These are phyloP conservation scores for Iris macrosiphon DNA, from an alignment of 106 monocot genomes.

Conservation along the genomic window DNA sequence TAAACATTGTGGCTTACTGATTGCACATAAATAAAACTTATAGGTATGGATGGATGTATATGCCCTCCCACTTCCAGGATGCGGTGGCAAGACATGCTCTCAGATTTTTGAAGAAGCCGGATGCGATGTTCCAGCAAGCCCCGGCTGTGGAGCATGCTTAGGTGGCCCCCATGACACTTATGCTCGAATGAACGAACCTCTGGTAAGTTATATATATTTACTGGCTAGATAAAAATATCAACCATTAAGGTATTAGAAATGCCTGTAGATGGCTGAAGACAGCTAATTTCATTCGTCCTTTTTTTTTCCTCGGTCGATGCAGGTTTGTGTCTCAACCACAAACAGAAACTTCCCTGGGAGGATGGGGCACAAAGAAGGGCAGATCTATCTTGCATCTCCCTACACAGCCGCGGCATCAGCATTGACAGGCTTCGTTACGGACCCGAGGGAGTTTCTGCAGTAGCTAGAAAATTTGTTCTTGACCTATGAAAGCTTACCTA, in stretches of 20 bases:
- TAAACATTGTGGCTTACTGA: not conserved
- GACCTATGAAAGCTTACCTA: not conserved
- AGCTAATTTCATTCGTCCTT: too few relatives aligned
- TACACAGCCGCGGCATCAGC: slow-evolving; percentile 94
- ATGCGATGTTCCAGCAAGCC: slow-evolving; percentile 72
- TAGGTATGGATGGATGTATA: slow-evolving; percentile 91
- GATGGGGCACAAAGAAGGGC: slow-evolving; percentile 93
- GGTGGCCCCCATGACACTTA: slow-evolving; percentile 83
- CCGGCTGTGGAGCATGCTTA: slow-evolving; percentile 87
- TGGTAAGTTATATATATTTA: slow-evolving; percentile 22
- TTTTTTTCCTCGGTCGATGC: too few relatives aligned
- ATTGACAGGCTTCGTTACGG: slow-evolving; percentile 77
- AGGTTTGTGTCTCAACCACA: slow-evolving; percentile 87
- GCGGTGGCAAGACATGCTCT: slow-evolving; percentile 90
- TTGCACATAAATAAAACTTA: not conserved
- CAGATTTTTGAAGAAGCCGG: slow-evolving; percentile 94
- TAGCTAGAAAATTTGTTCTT: not conserved
- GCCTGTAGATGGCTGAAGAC: too few relatives aligned
- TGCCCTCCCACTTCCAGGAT: slow-evolving; percentile 67
- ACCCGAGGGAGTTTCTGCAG: slow-evolving; percentile 67
- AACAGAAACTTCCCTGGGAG: slow-evolving; percentile 87
- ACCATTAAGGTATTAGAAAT: not conserved
- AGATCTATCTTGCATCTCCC: slow-evolving; percentile 86
- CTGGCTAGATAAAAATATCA: not conserved
- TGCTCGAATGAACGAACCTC: slow-evolving; percentile 71